Percentiles rank a stretch among this genome's conserved stretches.
Evolutionary conservation across 768 basidiomycete species (phyloP).

Genomic region (Hirschioporus abietinus): DNA sequence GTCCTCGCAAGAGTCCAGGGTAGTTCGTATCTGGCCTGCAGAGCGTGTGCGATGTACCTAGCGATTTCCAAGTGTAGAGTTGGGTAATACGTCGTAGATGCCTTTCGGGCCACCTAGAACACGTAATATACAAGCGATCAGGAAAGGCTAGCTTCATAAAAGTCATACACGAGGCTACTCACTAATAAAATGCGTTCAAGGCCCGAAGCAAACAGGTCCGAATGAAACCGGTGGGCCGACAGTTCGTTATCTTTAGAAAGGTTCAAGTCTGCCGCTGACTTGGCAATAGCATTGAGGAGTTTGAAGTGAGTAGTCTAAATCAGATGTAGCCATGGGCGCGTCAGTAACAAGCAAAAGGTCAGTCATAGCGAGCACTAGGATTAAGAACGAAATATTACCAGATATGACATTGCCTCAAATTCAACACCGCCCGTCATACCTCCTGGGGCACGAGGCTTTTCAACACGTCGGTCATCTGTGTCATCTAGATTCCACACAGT

Average conservation of each 20-base stretch:
- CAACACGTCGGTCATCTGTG: slow-evolving; percentile 79
- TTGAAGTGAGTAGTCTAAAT: slow-evolving; percentile 80
- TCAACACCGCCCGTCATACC: slow-evolving; percentile 99
- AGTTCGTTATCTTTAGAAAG: slow-evolving; percentile 63
- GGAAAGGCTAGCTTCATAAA: not conserved
- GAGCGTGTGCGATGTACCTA: slow-evolving; percentile 71
- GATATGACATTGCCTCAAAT: slow-evolving; percentile 93
- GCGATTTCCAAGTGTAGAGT: slow-evolving; percentile 91
- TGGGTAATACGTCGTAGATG: slow-evolving; percentile 91
- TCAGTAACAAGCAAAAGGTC: not conserved
- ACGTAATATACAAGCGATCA: slow-evolving; percentile 4
- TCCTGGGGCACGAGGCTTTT: slow-evolving; percentile 89
- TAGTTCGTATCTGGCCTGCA: slow-evolving; percentile 63
- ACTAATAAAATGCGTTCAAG: slow-evolving; percentile 89
- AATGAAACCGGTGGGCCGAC: slow-evolving; percentile 79
- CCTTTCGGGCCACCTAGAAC: slow-evolving; percentile 84
- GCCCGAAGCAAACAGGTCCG: slow-evolving; percentile 85
- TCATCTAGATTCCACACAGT: slow-evolving; percentile 83
- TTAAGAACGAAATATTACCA: slow-evolving; percentile 49
- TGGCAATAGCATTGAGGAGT: slow-evolving; percentile 77
- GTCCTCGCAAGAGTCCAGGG: slow-evolving; percentile 79
- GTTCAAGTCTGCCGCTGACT: slow-evolving; percentile 57
- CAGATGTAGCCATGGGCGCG: not conserved
- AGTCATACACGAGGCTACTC: slow-evolving; percentile 20
- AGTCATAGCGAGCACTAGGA: not conserved